Percentiles rank a stretch among this genome's conserved stretches.
Evolutionary conservation across 202 grass and related monocot genomes (phyloP).

Genomic region (Carex sylvatica): DNA sequence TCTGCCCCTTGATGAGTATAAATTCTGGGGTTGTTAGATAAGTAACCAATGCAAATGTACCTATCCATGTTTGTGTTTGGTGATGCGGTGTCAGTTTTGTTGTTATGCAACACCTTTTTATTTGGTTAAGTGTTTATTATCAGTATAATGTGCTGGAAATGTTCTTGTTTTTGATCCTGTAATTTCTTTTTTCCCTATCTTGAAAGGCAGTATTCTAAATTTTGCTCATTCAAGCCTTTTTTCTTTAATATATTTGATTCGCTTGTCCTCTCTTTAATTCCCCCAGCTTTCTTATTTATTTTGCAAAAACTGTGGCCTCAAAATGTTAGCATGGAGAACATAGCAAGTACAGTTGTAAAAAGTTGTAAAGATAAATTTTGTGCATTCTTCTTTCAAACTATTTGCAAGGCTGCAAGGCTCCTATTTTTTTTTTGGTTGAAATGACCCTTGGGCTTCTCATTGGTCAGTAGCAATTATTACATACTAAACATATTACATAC

Average conservation of each 20-base stretch:
- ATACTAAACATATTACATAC: no score
- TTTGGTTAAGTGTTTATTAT: background rate
- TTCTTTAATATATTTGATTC: background rate
- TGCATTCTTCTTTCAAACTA: no score
- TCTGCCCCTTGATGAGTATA: conserved; percentile 29
- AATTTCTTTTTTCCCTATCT: background rate
- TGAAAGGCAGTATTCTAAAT: background rate
- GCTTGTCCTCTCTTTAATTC: background rate
- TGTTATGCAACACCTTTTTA: background rate
- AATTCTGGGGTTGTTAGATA: background rate
- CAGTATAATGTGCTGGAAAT: background rate
- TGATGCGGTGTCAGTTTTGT: background rate
- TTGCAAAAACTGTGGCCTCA: background rate
- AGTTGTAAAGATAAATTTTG: no score
- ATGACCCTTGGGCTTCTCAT: no score
- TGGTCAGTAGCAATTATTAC: no score
- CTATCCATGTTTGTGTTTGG: background rate
- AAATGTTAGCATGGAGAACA: background rate
- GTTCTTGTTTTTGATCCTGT: background rate
- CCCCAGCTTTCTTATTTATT: background rate
- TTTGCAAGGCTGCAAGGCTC: no score
- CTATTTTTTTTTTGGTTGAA: no score
- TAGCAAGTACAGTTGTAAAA: no score
- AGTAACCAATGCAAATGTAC: background rate
- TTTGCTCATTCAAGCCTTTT: background rate